Conservation (phyloP, 768 basidiomycete genomes). For the Boletus reticulatus region DNA sequence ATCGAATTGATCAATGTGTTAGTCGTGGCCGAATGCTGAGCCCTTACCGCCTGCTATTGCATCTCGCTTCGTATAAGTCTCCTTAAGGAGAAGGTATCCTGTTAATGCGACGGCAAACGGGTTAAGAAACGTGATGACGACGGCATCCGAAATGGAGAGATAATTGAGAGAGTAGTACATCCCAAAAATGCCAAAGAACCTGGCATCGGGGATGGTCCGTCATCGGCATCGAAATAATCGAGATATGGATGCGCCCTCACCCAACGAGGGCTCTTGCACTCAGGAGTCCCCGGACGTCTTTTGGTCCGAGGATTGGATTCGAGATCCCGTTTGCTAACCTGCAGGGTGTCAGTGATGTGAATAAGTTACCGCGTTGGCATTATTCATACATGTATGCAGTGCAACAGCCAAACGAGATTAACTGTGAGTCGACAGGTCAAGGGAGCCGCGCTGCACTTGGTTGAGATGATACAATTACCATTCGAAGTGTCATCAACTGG, state of each 20-base stretch:
- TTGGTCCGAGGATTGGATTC: slow-evolving; percentile 68
- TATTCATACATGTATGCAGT: slow-evolving; percentile 46
- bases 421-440: slow-evolving; percentile 29
- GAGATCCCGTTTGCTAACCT: slow-evolving; percentile 42
- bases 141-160: slow-evolving; percentile 76
- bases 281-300: slow-evolving; percentile 59
- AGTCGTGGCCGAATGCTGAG: neutral
- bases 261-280: slow-evolving; percentile 62
- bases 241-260: slow-evolving; percentile 32
- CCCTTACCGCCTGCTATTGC: slow-evolving; percentile 50
- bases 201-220: neutral
- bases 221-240: neutral
- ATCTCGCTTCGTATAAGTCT: slow-evolving; percentile 54
- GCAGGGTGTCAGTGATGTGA: neutral
- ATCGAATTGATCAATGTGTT: neutral
- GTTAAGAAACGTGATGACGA: slow-evolving; percentile 70
- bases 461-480: slow-evolving; percentile 38
- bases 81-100: slow-evolving; percentile 61
- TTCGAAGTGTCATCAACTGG: slow-evolving; percentile 55
- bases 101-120: slow-evolving; percentile 65
- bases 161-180: slow-evolving; percentile 72
- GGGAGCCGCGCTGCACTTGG: neutral
- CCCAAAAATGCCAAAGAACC: slow-evolving; percentile 75
- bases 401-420: slow-evolving; percentile 51
- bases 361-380: neutral